Base-by-base conservation (phyloP, 805 yeast genomes). In the Candida michaelii region DNA sequence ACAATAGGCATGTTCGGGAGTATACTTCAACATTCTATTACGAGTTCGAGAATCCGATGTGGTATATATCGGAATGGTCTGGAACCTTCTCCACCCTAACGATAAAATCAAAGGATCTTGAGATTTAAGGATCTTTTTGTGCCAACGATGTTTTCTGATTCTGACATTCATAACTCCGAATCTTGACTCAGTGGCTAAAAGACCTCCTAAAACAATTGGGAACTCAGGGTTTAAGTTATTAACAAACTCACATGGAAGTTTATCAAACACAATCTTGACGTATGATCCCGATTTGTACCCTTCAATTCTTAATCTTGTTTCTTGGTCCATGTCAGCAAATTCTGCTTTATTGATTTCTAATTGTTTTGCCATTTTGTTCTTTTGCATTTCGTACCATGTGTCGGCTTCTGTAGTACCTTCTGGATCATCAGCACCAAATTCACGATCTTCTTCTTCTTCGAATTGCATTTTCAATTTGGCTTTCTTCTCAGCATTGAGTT, bases 111-210 rank as follows among this genome's bases (percentile, higher is more conserved):
- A 73, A 1, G 99, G 99, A 67, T 93, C 99, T 59, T 89, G 95
- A 8, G 97, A 80, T 65, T 93, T 93, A 55, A 93, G 73, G 45
- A 95, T 88, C 75, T 89, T 89, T 60, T 89, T 91, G 67, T 93
- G 97, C 99, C 99, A 93, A 72, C 99, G 82, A 62, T 93, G 99
- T 66, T 97, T 83, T 80, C 97, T 89, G 47, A 93, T 80, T 69
- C 98, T 81, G 36, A 88, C 97, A 59, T 88, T 91, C 69, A 89
- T 74, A 57, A 86, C 84, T 5, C 99, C 99, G 60, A 90, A 91
- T 58, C 95, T 76, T 44, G 89, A 85, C 60, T 93, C 99, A 4
- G 96, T 88, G 27, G 93, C 80, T 46, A 91, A 70, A 44, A 93
- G 69, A 2, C 98, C 97, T 45, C 99, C 99, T 54, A 95, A 67